phyloP scores from a whole-genome alignment of 306 rosid species.

The Citrullus amarus region DNA sequence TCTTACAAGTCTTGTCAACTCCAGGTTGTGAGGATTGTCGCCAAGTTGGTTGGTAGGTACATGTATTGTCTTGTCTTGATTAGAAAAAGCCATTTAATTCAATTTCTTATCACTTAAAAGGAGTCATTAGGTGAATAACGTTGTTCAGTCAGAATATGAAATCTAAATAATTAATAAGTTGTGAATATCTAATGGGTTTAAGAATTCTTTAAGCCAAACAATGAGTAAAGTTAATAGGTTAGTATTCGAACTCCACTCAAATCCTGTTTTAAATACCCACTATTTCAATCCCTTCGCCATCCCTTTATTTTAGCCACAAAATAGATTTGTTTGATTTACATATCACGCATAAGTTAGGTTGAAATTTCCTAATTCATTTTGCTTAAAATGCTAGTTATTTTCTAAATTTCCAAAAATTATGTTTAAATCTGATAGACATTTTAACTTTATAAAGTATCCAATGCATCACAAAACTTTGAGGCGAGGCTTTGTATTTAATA shows the following conservation, averaged over 20 bases:
- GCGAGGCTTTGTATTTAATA: accelerated
- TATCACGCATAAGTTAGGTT: neutral
- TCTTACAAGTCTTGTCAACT: neutral
- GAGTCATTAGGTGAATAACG: no score
- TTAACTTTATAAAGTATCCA: no score
- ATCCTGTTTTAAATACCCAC: no score
- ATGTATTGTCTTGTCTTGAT: neutral
- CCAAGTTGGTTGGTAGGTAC: neutral
- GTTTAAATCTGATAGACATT: no score
- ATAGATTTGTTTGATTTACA: neutral
- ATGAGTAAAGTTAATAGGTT: no score
- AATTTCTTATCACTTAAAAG: neutral
- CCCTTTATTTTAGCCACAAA: neutral
- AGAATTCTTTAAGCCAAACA: no score
- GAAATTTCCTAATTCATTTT: neutral
- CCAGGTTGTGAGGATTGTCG: constrained; percentile 12
- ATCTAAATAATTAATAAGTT: no score
- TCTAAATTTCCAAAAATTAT: no score
- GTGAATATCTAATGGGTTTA: no score
- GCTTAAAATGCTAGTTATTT: neutral
- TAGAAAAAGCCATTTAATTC: neutral
- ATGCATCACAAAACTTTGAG: neutral
- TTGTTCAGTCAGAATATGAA: no score
- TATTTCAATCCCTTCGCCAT: neutral
- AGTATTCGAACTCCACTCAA: no score